These are phyloP conservation scores for Spathaspora sp. DNA, from an alignment of 805 yeast genomes.

Conservation along the genomic window DNA sequence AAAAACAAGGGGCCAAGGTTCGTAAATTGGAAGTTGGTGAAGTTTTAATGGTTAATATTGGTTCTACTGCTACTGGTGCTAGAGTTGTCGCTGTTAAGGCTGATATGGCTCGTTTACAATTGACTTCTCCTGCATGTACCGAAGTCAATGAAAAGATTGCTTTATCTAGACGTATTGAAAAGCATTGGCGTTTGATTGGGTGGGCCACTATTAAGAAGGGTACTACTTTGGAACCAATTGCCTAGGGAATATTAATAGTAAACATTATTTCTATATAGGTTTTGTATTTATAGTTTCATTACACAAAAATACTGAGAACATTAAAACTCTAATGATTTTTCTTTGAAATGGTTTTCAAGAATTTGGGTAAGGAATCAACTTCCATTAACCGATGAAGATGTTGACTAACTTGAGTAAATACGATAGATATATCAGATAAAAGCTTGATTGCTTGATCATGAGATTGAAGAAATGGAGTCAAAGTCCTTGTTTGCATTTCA, in stretches of 20 bases:
- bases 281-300: conserved; percentile 3
- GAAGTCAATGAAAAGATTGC: conserved; percentile 98
- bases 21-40: conserved; percentile 92
- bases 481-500: neutral
- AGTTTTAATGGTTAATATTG: conserved; percentile 97
- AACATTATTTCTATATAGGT: conserved; percentile 3
- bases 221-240: conserved; percentile 77
- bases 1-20: conserved; percentile 90
- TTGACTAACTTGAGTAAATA: conserved; percentile 39
- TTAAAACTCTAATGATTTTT: neutral
- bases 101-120: conserved; percentile 96
- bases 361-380: conserved; percentile 70
- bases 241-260: conserved; percentile 19
- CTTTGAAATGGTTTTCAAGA: conserved; percentile 17
- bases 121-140: conserved; percentile 98
- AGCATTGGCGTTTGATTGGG: conserved; percentile 99
- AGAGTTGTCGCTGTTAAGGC: conserved; percentile 97
- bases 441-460: neutral
- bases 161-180: conserved; percentile 96
- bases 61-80: conserved; percentile 99
- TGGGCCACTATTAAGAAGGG: conserved; percentile 99
- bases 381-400: conserved; percentile 62
- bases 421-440: conserved; percentile 7
- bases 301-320: neutral
- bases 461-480: neutral